These are phyloP conservation scores for Epichloe baconii DNA, from an alignment of 2,329 filamentous ascomycete genomes.

Conservation along the genomic window DNA sequence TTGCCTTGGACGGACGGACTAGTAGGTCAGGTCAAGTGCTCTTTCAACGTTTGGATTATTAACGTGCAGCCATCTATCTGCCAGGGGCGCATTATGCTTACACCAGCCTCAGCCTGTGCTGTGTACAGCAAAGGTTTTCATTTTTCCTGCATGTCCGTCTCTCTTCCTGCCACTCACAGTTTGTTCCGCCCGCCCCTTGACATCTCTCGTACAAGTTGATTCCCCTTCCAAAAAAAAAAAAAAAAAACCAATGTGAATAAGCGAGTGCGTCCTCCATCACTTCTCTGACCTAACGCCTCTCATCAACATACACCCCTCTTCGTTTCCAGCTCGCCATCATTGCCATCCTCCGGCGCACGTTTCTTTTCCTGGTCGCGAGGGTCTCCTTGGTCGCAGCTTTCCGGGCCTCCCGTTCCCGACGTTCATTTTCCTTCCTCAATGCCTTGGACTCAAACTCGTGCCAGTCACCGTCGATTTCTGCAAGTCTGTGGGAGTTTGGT, in stretches of 20 bases:
- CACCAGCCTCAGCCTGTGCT: too few species aligned
- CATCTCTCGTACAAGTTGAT: too few species aligned
- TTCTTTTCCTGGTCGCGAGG: conserved; percentile 27
- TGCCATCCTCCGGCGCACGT: conserved; percentile 18
- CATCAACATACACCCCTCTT: conserved; percentile 22
- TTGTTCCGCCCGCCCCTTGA: background rate
- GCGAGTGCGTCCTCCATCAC: background rate
- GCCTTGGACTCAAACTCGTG: conserved; percentile 98
- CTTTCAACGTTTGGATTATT: too few species aligned
- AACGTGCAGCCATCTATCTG: too few species aligned
- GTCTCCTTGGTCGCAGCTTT: conserved; percentile 27
- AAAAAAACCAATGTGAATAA: too few species aligned
- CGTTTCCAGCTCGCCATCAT: conserved; percentile 18
- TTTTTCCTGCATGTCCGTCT: too few species aligned
- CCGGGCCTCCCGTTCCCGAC: conserved; percentile 40
- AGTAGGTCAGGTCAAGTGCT: too few species aligned
- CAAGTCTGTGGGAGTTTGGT: conserved; percentile 39
- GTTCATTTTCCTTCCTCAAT: conserved; percentile 77
- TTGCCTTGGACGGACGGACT: too few species aligned
- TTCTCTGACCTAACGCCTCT: conserved; percentile 6
- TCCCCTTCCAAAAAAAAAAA: too few species aligned
- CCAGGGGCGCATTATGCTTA: too few species aligned
- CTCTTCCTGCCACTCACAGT: background rate
- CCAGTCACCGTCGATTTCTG: conserved; percentile 82
- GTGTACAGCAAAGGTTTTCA: too few species aligned